Evolutionary conservation across 441 rosid genomes (phyloP).

Genomic region (Biscutella laevigata): DNA sequence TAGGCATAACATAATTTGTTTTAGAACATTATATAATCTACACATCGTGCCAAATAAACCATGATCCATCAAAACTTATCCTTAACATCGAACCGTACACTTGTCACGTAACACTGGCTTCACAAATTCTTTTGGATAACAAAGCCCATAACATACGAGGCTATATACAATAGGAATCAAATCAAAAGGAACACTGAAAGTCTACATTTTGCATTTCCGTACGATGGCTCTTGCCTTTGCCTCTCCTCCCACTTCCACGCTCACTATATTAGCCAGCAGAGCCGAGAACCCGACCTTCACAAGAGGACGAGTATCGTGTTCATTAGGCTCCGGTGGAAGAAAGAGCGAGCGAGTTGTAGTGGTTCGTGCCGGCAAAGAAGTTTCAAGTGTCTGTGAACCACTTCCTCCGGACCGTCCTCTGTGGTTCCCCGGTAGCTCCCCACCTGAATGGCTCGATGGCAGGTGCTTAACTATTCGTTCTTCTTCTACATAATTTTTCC

Average conservation of each 20-base stretch:
- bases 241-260: slow-evolving; percentile 37
- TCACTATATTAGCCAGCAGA: not conserved
- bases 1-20: no score
- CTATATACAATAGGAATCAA: not conserved
- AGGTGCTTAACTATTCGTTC: no score
- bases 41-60: no score
- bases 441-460: slow-evolving; percentile 92
- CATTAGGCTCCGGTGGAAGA: slow-evolving; percentile 9
- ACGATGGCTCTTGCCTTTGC: slow-evolving; percentile 52
- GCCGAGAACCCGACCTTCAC: not conserved
- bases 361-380: slow-evolving; percentile 64
- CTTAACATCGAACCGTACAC: slow-evolving; percentile 17
- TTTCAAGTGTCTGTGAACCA: slow-evolving; percentile 74
- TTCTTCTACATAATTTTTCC: not conserved
- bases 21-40: no score
- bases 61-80: not conserved
- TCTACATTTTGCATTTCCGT: not conserved
- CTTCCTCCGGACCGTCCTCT: slow-evolving; percentile 90
- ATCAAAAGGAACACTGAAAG: not conserved
- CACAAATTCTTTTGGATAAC: slow-evolving; percentile 22
- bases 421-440: slow-evolving; percentile 88
- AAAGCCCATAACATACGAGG: slow-evolving; percentile 21
- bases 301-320: not conserved
- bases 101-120: slow-evolving; percentile 20
- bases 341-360: slow-evolving; percentile 17